Base-by-base conservation (phyloP, 2,329 filamentous ascomycete species). In the Dactylonectria estremocensis region DNA sequence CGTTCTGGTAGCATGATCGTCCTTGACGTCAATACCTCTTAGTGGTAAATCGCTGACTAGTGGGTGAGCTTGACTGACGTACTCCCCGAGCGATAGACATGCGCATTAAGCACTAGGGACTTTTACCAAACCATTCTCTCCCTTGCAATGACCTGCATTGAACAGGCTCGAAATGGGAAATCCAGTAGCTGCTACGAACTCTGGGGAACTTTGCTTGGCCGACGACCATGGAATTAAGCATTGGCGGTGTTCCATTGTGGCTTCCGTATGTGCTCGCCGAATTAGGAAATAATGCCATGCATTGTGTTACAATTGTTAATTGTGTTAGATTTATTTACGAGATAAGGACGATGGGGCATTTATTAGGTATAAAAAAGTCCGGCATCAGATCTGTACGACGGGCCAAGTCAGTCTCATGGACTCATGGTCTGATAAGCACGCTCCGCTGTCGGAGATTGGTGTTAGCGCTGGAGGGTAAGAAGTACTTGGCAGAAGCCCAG, bases 381-480 rank as follows among this genome's bases (percentile, higher is more conserved):
- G 50, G 50, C 37, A 49, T 62, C 48, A n/a, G 24, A 9, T 28
- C 9, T 20, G 20, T 24, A 43, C 48, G n/a, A 48, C 55, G 31
- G 7, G 45, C 22, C 31, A 50, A 62, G 60, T 56, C 59, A 62
- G 43, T 48, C n/a, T 14, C 11, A 28, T 7, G 13, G 13, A 50
- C 16, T 13, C 9, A 20, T 60, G 18, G 18, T 43, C 40, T 52
- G 61, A 58, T 64, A 58, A 53, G 48, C 40, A 28, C 48, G 55
- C 61, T 64, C 61, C 61, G 55, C 28, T 13, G 55, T 59, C 61
- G 61, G 61, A 64, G 61, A 45, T 37, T 31, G 18, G 10, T 35
- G 7, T 50, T 58, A 58, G 61, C 53, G 61, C 24, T 56, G 33
- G 28, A 49, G 54, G 46, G 43, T 33, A 46, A 31, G n/a, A 43